phyloP scores from a whole-genome alignment of 192 early-diverging fungal genomes.

The Backusella psychrophila region DNA sequence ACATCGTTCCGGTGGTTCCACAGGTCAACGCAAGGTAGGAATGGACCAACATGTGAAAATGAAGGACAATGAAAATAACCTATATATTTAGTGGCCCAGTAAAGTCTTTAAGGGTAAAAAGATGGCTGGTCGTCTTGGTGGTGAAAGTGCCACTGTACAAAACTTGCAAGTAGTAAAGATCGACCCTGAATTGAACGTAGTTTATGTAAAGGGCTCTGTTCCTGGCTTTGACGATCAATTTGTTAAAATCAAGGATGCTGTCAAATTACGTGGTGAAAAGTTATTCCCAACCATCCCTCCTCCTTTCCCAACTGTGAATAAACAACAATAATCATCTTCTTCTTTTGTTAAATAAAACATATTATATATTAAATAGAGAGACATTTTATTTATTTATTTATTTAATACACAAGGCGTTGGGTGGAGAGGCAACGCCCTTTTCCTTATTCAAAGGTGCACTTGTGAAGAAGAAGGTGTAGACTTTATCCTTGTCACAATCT shows the following conservation, averaged over 20 bases:
- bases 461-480: constrained; percentile 32
- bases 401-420: constrained; percentile 36
- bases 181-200: constrained; percentile 78
- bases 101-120: constrained; percentile 96
- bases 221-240: constrained; percentile 86
- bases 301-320: constrained; percentile 70
- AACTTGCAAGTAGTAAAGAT: constrained; percentile 82
- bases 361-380: not conserved
- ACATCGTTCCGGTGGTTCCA: constrained; percentile 87
- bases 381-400: constrained; percentile 1
- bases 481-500: constrained; percentile 18
- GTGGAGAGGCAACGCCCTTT: constrained; percentile 27
- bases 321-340: not conserved
- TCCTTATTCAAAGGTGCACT: constrained; percentile 33
- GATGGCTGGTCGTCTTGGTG: constrained; percentile 97
- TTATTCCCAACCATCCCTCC: constrained; percentile 60
- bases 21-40: constrained; percentile 72
- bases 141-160: constrained; percentile 75
- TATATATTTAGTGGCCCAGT: constrained; percentile 64
- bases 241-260: constrained; percentile 85
- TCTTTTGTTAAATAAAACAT: not conserved
- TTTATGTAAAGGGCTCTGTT: constrained; percentile 92
- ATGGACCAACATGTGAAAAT: not conserved
- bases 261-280: constrained; percentile 66
- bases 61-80: not conserved